Evolutionary conservation across 495 filamentous ascomycete genomes (phyloP).

Genomic region (Chaetomium fimeti): DNA sequence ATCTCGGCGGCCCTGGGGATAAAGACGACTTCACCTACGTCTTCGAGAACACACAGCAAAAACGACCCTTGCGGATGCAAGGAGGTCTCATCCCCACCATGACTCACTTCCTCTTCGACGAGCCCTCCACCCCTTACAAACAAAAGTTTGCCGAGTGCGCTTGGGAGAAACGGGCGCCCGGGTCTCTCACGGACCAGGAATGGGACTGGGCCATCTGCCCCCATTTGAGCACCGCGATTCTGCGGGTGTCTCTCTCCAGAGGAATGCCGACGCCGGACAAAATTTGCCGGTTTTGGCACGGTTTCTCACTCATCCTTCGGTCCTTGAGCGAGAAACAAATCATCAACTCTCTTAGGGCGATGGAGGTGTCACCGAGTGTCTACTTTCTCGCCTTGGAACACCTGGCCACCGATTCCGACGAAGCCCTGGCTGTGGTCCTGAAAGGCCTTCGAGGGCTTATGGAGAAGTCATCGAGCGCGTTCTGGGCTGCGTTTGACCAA

Average conservation of each 20-base stretch:
- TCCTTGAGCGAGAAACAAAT: constrained; percentile 72
- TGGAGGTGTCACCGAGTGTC: constrained; percentile 69
- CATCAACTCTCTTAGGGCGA: constrained; percentile 69
- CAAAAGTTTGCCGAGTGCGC: constrained; percentile 65
- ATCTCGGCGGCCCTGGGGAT: constrained; percentile 42
- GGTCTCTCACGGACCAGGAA: constrained; percentile 57
- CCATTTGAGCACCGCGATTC: constrained; percentile 51
- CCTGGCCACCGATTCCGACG: constrained; percentile 57
- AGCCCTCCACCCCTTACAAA: constrained; percentile 44
- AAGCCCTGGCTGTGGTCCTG: constrained; percentile 60
- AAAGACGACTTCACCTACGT: constrained; percentile 66
- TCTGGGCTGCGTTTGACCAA: constrained; percentile 82
- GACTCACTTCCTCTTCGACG: constrained; percentile 74
- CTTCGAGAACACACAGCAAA: constrained; percentile 72
- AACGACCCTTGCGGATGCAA: constrained; percentile 64
- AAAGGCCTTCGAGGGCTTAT: constrained; percentile 65
- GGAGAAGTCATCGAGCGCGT: constrained; percentile 68
- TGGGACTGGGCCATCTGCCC: constrained; percentile 82
- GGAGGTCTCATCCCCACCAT: constrained; percentile 73
- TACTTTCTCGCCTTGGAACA: constrained; percentile 76
- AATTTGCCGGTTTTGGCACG: constrained; percentile 71
- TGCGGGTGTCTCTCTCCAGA: constrained; percentile 24
- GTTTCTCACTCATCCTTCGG: constrained; percentile 65
- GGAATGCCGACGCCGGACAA: constrained; percentile 25
- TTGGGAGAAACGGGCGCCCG: constrained; percentile 59